These are phyloP conservation scores for Verbascum thapsus DNA, from an alignment of 257 asterid species.

Conservation along the genomic window DNA sequence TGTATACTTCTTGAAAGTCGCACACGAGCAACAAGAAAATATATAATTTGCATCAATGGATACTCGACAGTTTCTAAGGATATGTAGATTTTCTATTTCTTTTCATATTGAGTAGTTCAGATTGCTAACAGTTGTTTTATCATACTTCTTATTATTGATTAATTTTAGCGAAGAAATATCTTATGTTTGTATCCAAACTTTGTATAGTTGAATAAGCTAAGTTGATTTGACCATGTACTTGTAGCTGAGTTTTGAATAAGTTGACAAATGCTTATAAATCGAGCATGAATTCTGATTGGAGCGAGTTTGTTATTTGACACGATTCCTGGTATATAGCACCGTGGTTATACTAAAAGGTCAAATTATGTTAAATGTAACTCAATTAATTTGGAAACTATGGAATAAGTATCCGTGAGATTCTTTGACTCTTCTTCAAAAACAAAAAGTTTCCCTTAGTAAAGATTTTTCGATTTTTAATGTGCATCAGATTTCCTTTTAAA, in stretches of 20 bases:
- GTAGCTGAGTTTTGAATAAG: background rate
- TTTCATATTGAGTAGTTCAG: too few relatives aligned
- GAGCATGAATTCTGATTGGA: background rate
- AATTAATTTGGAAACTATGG: background rate
- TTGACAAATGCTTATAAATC: background rate
- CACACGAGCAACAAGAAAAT: constrained; percentile 9
- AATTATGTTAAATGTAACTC: background rate
- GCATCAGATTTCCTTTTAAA: background rate
- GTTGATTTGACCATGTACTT: background rate
- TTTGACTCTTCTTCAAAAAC: background rate
- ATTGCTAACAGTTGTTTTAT: too few relatives aligned
- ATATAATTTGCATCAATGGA: background rate
- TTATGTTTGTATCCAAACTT: background rate
- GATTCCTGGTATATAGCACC: background rate
- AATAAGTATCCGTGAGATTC: too few relatives aligned
- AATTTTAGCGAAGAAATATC: too few relatives aligned
- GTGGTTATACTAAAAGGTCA: background rate
- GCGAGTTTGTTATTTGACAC: background rate
- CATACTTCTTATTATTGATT: too few relatives aligned
- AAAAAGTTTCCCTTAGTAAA: background rate
- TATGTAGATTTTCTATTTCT: too few relatives aligned
- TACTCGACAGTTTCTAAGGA: background rate
- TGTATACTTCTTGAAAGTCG: background rate
- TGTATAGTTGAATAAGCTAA: background rate
- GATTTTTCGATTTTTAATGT: background rate